Base-by-base conservation (phyloP, 2,329 filamentous ascomycete genomes). In the Cytospora mali region DNA sequence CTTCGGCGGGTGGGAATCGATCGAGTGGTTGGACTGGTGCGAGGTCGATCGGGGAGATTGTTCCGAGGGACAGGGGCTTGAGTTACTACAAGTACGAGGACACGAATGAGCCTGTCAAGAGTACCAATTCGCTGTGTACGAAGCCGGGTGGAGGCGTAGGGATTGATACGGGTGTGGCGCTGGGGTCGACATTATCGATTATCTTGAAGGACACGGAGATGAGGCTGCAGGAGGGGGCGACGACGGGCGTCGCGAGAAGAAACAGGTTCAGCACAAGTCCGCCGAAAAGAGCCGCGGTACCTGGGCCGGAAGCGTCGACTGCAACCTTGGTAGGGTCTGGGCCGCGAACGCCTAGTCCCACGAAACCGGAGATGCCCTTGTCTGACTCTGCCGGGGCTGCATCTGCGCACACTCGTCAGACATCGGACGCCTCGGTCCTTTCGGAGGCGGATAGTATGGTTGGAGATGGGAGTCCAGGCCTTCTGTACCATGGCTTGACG, bases 201-300 rank as follows among this genome's bases (percentile, higher is more conserved):
- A 86, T 86, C 29, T 73, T 86, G 33, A 76, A 76, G 50, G 81
- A 77, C 35, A 86, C 83, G 1, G 84, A 85, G 28, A 74, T 80
- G 72, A 75, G 83, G 11, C 75, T 86, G 16, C 74, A 77, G 23
- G 75, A 63, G 49, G 70, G 64, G 6, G 62, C 42, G 42, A 59
- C 28, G 48, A 50, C 63, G 28, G 61, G 63, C 23, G 52, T 69
- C 42, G 35, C 62, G n/a, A 46, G 49, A 39, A 59, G 65, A 33
- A 75, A 75, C 68, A 74, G 70, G 31, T 67, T 73, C 6, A 56
- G 66, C 14, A 58, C 67, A 42, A 71, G 74, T 6, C 72, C 74
- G 0, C 62, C 55, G 3, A 74, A 71, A 62, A 28, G 27, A 3
- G 14, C 50, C 3, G 31, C 58, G 64, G 62, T 62, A 46, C 56